These are phyloP conservation scores for Lodderomyces parapsilosis DNA, from an alignment of 1,139 yeast genomes.

Conservation along the genomic window DNA sequence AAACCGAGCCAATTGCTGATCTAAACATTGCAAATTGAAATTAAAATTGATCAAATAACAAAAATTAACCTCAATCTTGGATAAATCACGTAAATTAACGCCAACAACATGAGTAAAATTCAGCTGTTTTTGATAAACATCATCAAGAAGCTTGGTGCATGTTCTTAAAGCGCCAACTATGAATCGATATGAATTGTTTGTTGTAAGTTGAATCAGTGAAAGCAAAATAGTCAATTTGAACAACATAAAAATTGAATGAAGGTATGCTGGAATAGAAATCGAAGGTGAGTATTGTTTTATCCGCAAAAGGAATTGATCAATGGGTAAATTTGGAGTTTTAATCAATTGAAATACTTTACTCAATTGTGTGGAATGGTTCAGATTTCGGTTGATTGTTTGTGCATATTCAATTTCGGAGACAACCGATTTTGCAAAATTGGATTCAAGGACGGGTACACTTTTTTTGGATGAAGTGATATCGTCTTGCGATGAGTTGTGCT, in stretches of 20 bases:
- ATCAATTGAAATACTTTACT: slow-evolving; percentile 35
- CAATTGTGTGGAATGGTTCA: slow-evolving; percentile 17
- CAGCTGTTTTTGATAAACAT: slow-evolving; percentile 43
- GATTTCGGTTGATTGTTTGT: no score
- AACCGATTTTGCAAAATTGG: not conserved
- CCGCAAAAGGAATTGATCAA: slow-evolving; percentile 37
- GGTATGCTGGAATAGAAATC: slow-evolving; percentile 39
- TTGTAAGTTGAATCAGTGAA: slow-evolving; percentile 31
- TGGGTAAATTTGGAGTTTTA: slow-evolving; percentile 34
- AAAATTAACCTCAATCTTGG: slow-evolving; percentile 41
- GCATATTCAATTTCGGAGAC: slow-evolving; percentile 16
- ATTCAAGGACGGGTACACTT: no score
- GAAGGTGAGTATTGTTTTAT: slow-evolving; percentile 44
- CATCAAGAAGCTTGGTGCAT: slow-evolving; percentile 45
- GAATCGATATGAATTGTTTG: slow-evolving; percentile 37
- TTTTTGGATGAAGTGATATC: slow-evolving; percentile 6
- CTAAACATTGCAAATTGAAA: slow-evolving; percentile 32
- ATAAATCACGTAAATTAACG: slow-evolving; percentile 37
- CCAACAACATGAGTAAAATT: slow-evolving; percentile 48
- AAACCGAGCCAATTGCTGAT: slow-evolving; percentile 35
- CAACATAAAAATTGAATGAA: slow-evolving; percentile 41
- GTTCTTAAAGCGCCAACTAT: slow-evolving; percentile 45
- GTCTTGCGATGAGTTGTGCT: not conserved
- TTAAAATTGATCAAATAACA: slow-evolving; percentile 42
- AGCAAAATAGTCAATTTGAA: slow-evolving; percentile 36